phyloP scores from a whole-genome alignment of 805 yeast species.

The Saturnispora sekii region DNA sequence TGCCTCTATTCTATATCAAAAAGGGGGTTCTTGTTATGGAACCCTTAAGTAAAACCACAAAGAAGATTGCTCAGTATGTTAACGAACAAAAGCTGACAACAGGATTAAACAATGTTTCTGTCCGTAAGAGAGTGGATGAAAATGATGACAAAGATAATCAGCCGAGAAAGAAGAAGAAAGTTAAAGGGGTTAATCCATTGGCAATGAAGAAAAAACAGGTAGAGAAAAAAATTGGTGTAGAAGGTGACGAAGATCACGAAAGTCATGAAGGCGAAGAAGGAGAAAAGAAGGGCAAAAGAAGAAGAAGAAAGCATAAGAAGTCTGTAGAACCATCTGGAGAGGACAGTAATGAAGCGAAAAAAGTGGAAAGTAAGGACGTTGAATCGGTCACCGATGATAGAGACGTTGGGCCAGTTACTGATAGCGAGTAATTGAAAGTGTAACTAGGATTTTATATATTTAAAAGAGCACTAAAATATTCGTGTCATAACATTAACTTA shows the following conservation, averaged over 20 bases:
- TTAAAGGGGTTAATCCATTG: conserved; percentile 82
- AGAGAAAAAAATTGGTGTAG: neutral
- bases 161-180: conserved; percentile 27
- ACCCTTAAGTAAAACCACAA: conserved; percentile 72
- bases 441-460: neutral
- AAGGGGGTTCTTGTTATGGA: conserved; percentile 95
- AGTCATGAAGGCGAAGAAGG: neutral
- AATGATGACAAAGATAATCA: conserved; percentile 16
- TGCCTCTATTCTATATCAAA: conserved; percentile 79
- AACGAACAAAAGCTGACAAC: conserved; percentile 63
- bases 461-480: neutral
- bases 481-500: no score
- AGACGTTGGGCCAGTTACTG: no score
- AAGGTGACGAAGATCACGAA: neutral
- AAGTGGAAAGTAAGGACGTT: neutral
- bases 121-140: conserved; percentile 31
- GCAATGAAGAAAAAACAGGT: conserved; percentile 70
- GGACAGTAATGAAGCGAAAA: neutral
- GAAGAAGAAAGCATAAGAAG: conserved; percentile 2
- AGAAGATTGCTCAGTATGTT: conserved; percentile 33
- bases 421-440: no score
- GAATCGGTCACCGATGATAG: no score
- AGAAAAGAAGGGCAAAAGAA: neutral
- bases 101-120: conserved; percentile 65
- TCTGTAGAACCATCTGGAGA: neutral